phyloP scores from a whole-genome alignment of 306 rosid species.

The Alnus rubra region DNA sequence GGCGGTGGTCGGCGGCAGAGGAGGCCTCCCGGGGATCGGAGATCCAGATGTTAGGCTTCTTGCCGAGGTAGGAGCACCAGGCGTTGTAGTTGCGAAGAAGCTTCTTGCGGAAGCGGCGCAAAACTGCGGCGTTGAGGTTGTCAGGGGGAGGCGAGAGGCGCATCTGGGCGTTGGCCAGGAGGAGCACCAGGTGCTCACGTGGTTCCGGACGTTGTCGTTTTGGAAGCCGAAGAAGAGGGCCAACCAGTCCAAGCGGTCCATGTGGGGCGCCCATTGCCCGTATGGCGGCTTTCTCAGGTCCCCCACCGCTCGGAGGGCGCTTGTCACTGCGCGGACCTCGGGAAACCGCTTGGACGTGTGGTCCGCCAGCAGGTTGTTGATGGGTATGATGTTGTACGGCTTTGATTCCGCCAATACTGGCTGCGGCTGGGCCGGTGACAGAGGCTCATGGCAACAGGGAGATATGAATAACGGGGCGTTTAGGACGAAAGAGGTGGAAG shows the following conservation, averaged over 20 bases:
- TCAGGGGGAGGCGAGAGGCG: slow-evolving; percentile 89
- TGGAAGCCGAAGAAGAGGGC: slow-evolving; percentile 87
- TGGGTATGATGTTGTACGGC: slow-evolving; percentile 77
- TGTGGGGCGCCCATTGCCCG: slow-evolving; percentile 59
- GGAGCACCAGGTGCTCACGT: slow-evolving; percentile 92
- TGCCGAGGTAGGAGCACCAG: slow-evolving; percentile 94
- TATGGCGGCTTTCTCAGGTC: slow-evolving; percentile 74
- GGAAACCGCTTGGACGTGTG: slow-evolving; percentile 88
- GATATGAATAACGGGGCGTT: background rate
- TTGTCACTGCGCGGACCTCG: slow-evolving; percentile 83
- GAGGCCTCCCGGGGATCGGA: slow-evolving; percentile 43
- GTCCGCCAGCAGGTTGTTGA: slow-evolving; percentile 82
- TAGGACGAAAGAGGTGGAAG: background rate
- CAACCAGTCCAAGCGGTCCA: slow-evolving; percentile 93
- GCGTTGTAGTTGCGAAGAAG: slow-evolving; percentile 65
- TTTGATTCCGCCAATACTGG: slow-evolving; percentile 34
- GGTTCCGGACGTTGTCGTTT: slow-evolving; percentile 82
- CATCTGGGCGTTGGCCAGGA: slow-evolving; percentile 95
- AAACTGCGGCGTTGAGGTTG: slow-evolving; percentile 62
- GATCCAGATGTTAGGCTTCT: slow-evolving; percentile 84
- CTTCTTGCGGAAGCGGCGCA: slow-evolving; percentile 78
- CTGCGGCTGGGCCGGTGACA: slow-evolving; percentile 20
- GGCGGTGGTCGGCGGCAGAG: slow-evolving; percentile 52
- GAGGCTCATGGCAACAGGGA: slow-evolving; percentile 41
- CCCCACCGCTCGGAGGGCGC: slow-evolving; percentile 65